A percentile compares a stretch with the other conserved stretches of the same genome.
Evolutionary conservation across 306 rosid species (phyloP).

Genomic region (Geum urbanum): DNA sequence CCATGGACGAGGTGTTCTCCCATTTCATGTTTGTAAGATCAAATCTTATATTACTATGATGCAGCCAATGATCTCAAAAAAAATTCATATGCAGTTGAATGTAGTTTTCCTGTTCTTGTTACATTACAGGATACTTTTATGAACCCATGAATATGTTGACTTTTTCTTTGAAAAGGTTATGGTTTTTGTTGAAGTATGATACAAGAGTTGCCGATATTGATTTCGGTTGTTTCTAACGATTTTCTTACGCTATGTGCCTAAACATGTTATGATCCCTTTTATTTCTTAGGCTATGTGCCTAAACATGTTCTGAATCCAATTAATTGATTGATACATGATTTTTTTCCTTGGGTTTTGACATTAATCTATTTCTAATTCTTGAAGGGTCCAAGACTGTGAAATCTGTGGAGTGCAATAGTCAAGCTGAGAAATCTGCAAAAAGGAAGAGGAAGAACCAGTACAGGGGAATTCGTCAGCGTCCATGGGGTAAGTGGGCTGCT

Average conservation of each 20-base stretch:
- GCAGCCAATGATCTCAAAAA: neutral
- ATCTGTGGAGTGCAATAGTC: constrained; percentile 45
- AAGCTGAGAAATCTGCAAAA: constrained; percentile 59
- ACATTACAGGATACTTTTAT: neutral
- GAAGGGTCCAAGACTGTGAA: constrained; percentile 49
- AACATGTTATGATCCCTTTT: neutral
- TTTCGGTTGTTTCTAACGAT: neutral
- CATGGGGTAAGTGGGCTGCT: constrained; percentile 99
- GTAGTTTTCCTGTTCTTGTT: neutral
- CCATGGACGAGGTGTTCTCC: neutral
- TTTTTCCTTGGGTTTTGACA: neutral
- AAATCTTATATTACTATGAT: neutral
- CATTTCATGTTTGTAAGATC: neutral
- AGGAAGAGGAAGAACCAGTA: constrained; percentile 86
- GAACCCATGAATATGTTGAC: neutral
- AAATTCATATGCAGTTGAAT: neutral
- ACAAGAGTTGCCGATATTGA: neutral
- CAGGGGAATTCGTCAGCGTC: constrained; percentile 93
- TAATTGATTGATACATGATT: neutral
- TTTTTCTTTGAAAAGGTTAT: neutral
- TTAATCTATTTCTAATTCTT: constrained; percentile 17
- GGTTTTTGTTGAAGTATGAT: neutral
- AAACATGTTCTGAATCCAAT: neutral
- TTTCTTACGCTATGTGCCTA: neutral
- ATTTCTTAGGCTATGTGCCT: neutral